phyloP scores from a whole-genome alignment of 75 land plant genomes.

The Picea glauca region DNA sequence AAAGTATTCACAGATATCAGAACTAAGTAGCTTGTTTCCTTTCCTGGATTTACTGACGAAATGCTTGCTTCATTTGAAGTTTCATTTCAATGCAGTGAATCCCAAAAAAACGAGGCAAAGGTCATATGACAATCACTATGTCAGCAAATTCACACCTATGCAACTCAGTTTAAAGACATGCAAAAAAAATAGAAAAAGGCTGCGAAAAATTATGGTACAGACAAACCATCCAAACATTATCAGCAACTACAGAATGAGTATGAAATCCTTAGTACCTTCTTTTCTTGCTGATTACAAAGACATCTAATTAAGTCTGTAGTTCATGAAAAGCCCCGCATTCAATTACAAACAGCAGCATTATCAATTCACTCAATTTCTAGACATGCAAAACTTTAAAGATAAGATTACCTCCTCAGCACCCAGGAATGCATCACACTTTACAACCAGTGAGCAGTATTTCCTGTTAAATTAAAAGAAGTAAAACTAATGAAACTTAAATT shows the following conservation, averaged over 20 bases:
- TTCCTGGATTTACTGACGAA: neutral
- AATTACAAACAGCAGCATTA: neutral
- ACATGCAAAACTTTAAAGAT: neutral
- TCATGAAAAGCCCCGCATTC: neutral
- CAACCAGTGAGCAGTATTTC: slow-evolving; percentile 65
- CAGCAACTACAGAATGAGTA: neutral
- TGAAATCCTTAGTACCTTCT: neutral
- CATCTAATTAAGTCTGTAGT: neutral
- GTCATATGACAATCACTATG: neutral
- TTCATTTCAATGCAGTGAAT: neutral
- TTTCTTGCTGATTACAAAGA: neutral
- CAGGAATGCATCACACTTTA: slow-evolving; percentile 27
- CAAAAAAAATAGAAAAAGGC: neutral
- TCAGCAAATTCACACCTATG: neutral
- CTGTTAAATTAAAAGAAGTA: slow-evolving; percentile 27
- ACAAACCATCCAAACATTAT: neutral
- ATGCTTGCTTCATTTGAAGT: neutral
- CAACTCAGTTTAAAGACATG: neutral
- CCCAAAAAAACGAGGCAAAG: neutral
- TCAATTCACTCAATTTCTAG: neutral
- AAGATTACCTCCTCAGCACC: slow-evolving; percentile 26
- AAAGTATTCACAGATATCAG: neutral
- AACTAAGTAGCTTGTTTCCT: neutral
- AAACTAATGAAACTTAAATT: neutral
- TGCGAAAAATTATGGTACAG: neutral